Percentiles rank a stretch among this genome's conserved stretches.
These are phyloP conservation scores for Aureobasidium musti DNA, from an alignment of 2,329 filamentous ascomycete species.

Conservation along the genomic window DNA sequence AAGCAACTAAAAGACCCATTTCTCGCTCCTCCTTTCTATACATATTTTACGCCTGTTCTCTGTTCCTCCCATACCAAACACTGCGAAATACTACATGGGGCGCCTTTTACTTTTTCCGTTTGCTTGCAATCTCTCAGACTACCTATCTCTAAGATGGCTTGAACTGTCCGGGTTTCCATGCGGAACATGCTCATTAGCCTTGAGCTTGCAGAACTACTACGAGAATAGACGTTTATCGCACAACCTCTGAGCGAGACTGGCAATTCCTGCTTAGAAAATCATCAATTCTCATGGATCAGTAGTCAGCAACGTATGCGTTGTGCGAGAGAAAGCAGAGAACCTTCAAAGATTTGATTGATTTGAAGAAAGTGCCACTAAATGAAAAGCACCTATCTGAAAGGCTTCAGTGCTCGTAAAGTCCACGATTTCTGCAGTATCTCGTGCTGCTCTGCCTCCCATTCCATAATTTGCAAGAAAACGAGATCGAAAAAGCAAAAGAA, in stretches of 20 bases:
- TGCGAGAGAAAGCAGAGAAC: no score
- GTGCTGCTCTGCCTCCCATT: not conserved
- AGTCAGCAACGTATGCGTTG: no score
- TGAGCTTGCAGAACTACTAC: no score
- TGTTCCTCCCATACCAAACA: not conserved
- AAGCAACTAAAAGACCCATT: conserved; percentile 65
- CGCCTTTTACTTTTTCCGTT: not conserved
- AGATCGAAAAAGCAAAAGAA: not conserved
- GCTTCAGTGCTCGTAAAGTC: not conserved
- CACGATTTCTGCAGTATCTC: not conserved
- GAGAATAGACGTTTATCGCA: no score
- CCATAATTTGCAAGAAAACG: not conserved
- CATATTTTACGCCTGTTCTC: not conserved
- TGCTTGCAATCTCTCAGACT: not conserved
- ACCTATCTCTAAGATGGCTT: no score
- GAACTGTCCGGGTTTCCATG: not conserved
- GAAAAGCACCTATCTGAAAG: no score
- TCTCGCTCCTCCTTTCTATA: not conserved
- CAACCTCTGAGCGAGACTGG: no score
- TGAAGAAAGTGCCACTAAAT: no score
- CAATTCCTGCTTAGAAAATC: no score
- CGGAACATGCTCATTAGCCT: not conserved
- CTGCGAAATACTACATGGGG: not conserved
- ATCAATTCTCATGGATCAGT: no score
- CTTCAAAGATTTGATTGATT: no score